Evolutionary conservation across 805 yeast species (phyloP).

Genomic region (Kuraishia piskuri): DNA sequence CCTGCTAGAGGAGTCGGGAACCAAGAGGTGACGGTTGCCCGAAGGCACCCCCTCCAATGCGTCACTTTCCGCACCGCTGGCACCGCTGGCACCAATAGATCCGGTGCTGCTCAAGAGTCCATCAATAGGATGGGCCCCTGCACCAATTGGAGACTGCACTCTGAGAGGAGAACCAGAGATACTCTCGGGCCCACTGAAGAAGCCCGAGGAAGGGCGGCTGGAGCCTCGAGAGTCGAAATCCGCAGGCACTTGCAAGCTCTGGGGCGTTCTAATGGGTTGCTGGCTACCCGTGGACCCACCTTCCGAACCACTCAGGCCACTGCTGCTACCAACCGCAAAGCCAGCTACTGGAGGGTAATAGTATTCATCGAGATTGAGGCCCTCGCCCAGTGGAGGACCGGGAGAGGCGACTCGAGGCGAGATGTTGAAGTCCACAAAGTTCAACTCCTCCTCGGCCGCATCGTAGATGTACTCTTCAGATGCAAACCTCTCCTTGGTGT

Average conservation of each 20-base stretch:
- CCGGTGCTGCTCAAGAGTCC: background rate
- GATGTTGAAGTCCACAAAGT: constrained; percentile 2
- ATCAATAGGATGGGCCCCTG: background rate
- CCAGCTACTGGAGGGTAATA: background rate
- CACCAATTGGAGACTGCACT: background rate
- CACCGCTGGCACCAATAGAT: background rate
- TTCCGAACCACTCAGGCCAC: background rate
- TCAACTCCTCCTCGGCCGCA: constrained; percentile 14
- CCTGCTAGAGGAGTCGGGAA: background rate
- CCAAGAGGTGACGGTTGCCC: background rate
- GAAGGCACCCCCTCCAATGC: background rate
- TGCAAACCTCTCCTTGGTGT: constrained; percentile 16
- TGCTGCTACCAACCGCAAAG: background rate
- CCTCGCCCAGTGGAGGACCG: background rate
- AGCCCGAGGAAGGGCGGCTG: background rate
- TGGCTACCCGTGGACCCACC: too few relatives aligned
- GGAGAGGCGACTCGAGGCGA: constrained; percentile 1
- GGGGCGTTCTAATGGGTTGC: background rate
- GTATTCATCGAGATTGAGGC: background rate
- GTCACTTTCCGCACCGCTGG: background rate
- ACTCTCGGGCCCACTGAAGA: background rate
- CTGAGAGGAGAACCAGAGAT: background rate
- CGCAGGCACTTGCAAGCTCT: background rate
- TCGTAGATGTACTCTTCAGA: constrained; percentile 13
- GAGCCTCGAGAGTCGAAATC: background rate